Conservation (phyloP, 1,284 basidiomycete genomes). For the Fomitopsis schrenkii region DNA sequence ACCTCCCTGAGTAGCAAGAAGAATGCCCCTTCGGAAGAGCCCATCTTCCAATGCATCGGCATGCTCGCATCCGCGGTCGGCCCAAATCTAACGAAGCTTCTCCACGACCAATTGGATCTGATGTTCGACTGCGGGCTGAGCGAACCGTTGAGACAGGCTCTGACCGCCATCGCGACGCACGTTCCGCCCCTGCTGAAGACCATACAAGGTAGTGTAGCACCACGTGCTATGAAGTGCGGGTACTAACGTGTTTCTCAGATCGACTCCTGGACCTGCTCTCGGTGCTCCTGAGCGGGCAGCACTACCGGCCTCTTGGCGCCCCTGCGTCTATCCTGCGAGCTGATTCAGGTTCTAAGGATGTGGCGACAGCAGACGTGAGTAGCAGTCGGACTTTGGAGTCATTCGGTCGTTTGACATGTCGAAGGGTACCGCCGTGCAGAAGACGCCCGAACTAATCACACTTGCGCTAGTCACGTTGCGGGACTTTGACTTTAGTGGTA, state of each 20-base stretch:
- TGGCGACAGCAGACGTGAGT: slow-evolving; percentile 55
- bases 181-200: slow-evolving; percentile 91
- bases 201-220: slow-evolving; percentile 71
- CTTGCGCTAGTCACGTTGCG: slow-evolving; percentile 89
- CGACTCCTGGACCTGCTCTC: slow-evolving; percentile 85
- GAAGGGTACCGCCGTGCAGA: slow-evolving; percentile 44
- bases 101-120: slow-evolving; percentile 95
- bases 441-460: slow-evolving; percentile 74
- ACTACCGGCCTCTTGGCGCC: slow-evolving; percentile 84
- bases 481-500: slow-evolving; percentile 92
- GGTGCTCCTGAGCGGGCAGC: slow-evolving; percentile 74
- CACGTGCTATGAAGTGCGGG: neutral
- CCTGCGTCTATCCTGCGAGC: slow-evolving; percentile 52
- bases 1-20: slow-evolving; percentile 61
- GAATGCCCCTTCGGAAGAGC: slow-evolving; percentile 90
- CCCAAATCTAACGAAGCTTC: slow-evolving; percentile 90
- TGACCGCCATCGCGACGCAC: slow-evolving; percentile 83
- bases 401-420: slow-evolving; percentile 4
- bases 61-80: slow-evolving; percentile 96
- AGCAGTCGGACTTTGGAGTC: neutral
- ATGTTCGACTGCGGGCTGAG: slow-evolving; percentile 97
- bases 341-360: slow-evolving; percentile 53
- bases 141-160: slow-evolving; percentile 83
- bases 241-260: slow-evolving; percentile 42
- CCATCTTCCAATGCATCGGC: slow-evolving; percentile 97